A percentile compares a stretch with the other conserved stretches of the same genome.
phyloP scores from a whole-genome alignment of 192 early-diverging fungal species.

The Entrophospora sp. region DNA sequence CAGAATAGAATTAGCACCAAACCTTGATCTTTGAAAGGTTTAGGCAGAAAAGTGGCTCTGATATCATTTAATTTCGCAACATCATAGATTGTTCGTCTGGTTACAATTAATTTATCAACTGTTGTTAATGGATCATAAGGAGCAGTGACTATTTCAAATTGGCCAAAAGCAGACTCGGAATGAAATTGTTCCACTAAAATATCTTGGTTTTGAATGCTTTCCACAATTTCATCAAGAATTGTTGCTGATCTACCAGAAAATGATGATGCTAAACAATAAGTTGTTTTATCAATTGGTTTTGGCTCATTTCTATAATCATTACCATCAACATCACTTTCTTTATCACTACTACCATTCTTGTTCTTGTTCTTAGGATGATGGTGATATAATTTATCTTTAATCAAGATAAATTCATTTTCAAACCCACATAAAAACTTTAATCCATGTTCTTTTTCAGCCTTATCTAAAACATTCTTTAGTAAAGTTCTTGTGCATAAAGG shows the following conservation, averaged over 20 bases:
- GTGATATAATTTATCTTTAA: neutral
- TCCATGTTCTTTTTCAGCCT: neutral
- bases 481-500: neutral
- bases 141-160: slow-evolving; percentile 4
- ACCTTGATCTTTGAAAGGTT: neutral
- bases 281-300: neutral
- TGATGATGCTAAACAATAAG: neutral
- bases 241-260: neutral
- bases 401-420: slow-evolving; percentile 5
- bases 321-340: too few relatives aligned
- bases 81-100: slow-evolving; percentile 10
- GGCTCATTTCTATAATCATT: too few relatives aligned
- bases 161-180: neutral
- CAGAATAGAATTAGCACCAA: neutral
- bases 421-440: neutral
- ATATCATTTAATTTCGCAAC: neutral
- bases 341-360: too few relatives aligned
- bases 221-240: neutral
- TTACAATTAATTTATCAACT: neutral
- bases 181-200: slow-evolving; percentile 9
- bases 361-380: too few relatives aligned
- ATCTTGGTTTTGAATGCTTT: neutral
- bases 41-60: slow-evolving; percentile 9
- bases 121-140: neutral
- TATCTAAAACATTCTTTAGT: neutral